Evolutionary conservation across 2,329 filamentous ascomycete genomes (phyloP), one percentile per base, ranked within the genome.

Genomic region (Pyrenophora seminiperda): DNA sequence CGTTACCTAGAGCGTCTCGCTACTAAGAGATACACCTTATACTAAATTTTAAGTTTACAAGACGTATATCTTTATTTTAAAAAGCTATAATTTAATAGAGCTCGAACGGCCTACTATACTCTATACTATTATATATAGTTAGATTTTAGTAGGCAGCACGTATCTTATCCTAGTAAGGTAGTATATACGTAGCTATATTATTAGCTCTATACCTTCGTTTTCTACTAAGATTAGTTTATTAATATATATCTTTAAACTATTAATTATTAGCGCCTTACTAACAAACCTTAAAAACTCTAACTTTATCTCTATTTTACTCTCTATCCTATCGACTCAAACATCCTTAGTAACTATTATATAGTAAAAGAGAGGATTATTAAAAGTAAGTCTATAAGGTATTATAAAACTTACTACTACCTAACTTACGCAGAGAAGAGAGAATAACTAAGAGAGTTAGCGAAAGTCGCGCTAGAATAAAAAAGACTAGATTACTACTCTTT

Each of bases 401-500:
- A 49, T 49, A n/a, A 19, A 49, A 27, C 27, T 33, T 10, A 49
- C 27, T 27, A 7, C 39, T 7, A 11, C 7, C 46, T 10, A 49
- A 38, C 33, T 49, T 38, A 18, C 18, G 38, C 7, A 24, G 15
- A 49, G 13, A 53, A 53, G 45, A 41, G 22, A 49, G 29, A 53
- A 15, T 18, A 53, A 53, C 32, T n/a, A 13, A 29, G 9, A 53
- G 41, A 53, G 46, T 53, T n/a, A 53, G 27, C 18, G 9, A 31
- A 44, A 32, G 24, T 53, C 34, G 5, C 45, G 41, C 40, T 11
- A 53, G 14, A 53, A 31, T 22, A 42, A 31, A 5, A 53, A 53
- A 44, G 36, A 53, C 24, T 18, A 53, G 34, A 45, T 53, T 33
- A 22, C 37, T 37, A 22, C 50, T 45, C 31, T 53, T 41, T 7